Percentiles rank a stretch among this genome's conserved stretches.
Evolutionary conservation across 176 grass and related monocot species (phyloP).

Genomic region (Alopecurus myosuroides): DNA sequence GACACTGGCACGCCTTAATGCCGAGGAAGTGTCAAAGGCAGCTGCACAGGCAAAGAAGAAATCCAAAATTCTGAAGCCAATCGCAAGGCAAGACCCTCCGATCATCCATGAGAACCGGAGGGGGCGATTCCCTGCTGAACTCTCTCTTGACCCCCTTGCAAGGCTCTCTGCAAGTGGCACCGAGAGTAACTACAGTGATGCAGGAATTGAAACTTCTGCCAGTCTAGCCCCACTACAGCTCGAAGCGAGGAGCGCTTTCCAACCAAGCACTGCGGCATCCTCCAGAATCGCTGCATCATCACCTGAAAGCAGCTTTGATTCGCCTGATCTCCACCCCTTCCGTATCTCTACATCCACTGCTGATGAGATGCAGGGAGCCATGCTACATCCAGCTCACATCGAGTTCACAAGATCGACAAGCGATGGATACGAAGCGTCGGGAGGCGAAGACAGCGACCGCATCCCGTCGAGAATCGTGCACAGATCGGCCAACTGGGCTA

Average conservation of each 20-base stretch:
- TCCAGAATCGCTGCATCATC: conserved; percentile 56
- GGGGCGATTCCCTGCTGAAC: conserved; percentile 45
- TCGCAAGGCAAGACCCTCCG: conserved; percentile 32
- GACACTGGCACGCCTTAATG: conserved; percentile 91
- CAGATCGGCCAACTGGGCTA: conserved; percentile 77
- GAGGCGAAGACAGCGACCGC: conserved; percentile 89
- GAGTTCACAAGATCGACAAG: conserved; percentile 75
- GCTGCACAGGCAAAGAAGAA: conserved; percentile 79
- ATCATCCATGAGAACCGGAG: conserved; percentile 39
- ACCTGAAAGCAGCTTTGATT: conserved; percentile 88
- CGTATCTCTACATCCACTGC: conserved; percentile 58
- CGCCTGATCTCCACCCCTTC: conserved; percentile 91
- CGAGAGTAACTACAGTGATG: conserved; percentile 46
- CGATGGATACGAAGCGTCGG: conserved; percentile 91
- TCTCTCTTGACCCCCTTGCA: conserved; percentile 71
- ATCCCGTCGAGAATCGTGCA: conserved; percentile 95
- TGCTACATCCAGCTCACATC: conserved; percentile 30
- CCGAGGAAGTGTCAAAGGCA: conserved; percentile 95
- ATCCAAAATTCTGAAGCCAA: conserved; percentile 84
- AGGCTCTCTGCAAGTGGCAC: conserved; percentile 65
- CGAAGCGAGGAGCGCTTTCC: conserved; percentile 83
- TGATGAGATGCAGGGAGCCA: conserved; percentile 49
- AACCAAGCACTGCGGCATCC: conserved; percentile 47
- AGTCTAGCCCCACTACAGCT: conserved; percentile 86
- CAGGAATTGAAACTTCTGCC: conserved; percentile 43